phyloP scores from a whole-genome alignment of 169 alveolate species.

The Prorocentrum cordatum region DNA sequence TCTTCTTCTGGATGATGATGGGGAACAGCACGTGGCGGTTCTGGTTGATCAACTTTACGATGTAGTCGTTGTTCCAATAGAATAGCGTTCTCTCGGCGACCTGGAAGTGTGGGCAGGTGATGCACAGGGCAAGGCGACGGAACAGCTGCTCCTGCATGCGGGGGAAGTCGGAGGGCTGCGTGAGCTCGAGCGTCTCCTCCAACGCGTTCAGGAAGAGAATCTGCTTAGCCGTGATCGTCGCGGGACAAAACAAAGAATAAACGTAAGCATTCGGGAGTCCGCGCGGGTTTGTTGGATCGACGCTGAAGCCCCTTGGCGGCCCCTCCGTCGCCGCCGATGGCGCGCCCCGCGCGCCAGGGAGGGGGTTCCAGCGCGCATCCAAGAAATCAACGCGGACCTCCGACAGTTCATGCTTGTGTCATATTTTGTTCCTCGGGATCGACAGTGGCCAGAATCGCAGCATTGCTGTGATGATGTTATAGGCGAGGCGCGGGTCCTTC shows the following conservation, averaged over 20 bases:
- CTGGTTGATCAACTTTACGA: slow-evolving; percentile 79
- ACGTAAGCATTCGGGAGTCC: too few relatives aligned
- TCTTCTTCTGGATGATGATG: slow-evolving; percentile 57
- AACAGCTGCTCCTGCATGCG: slow-evolving; percentile 74
- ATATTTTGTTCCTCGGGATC: too few relatives aligned
- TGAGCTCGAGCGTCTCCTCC: slow-evolving; percentile 78
- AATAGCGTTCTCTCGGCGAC: slow-evolving; percentile 88
- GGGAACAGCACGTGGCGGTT: slow-evolving; percentile 73
- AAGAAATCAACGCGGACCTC: too few relatives aligned
- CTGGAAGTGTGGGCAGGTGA: slow-evolving; percentile 74
- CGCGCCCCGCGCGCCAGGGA: too few relatives aligned
- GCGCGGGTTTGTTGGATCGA: too few relatives aligned
- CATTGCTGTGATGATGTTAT: slow-evolving; percentile 86
- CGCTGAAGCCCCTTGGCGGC: too few relatives aligned
- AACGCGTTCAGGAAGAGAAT: slow-evolving; percentile 89
- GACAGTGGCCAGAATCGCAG: slow-evolving; percentile 96
- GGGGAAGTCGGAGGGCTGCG: slow-evolving; percentile 81
- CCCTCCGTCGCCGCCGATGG: too few relatives aligned
- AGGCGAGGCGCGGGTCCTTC: slow-evolving; percentile 86
- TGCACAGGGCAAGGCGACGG: slow-evolving; percentile 68
- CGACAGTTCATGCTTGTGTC: too few relatives aligned
- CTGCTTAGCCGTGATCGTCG: slow-evolving; percentile 89
- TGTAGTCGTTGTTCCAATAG: slow-evolving; percentile 85
- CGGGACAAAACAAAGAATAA: too few relatives aligned
- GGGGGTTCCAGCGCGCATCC: too few relatives aligned